Conservation (phyloP, 108 stramenopile species). For the Epithemia pelagica region DNA sequence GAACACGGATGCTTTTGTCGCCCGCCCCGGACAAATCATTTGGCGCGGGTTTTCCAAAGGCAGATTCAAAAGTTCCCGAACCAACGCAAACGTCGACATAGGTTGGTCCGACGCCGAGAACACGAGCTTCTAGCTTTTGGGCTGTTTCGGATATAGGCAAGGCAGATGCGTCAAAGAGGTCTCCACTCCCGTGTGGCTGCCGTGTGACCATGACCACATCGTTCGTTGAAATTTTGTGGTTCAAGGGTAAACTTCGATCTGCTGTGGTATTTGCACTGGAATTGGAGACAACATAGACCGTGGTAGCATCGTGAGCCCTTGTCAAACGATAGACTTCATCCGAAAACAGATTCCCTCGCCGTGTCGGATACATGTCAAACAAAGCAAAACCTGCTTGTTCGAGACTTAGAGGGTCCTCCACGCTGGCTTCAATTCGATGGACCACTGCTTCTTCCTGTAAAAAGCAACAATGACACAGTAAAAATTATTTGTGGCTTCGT, state of each 20-base stretch:
- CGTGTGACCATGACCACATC: conserved; percentile 74
- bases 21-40: conserved; percentile 48
- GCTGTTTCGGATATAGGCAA: conserved; percentile 55
- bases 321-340: conserved; percentile 80
- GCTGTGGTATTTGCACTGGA: conserved; percentile 6
- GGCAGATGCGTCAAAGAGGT: conserved; percentile 49
- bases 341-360: conserved; percentile 74
- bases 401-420: conserved; percentile 57
- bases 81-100: conserved; percentile 71
- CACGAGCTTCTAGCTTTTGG: conserved; percentile 53
- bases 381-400: conserved; percentile 65
- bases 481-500: too few species aligned
- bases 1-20: conserved; percentile 47
- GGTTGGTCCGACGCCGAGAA: conserved; percentile 61
- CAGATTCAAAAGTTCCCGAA: conserved; percentile 54
- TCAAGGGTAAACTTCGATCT: conserved; percentile 36
- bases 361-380: conserved; percentile 63
- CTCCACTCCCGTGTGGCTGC: conserved; percentile 78
- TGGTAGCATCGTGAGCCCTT: conserved; percentile 71
- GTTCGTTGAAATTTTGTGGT: conserved; percentile 73
- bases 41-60: conserved; percentile 75
- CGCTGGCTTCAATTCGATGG: conserved; percentile 54
- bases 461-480: too few species aligned
- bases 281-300: conserved; percentile 4
- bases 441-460: conserved; percentile 71